Evolutionary conservation across 164 flowering plant genomes (phyloP), one percentile per base, ranked within the genome.

Genomic region (Protea cynaroides): DNA sequence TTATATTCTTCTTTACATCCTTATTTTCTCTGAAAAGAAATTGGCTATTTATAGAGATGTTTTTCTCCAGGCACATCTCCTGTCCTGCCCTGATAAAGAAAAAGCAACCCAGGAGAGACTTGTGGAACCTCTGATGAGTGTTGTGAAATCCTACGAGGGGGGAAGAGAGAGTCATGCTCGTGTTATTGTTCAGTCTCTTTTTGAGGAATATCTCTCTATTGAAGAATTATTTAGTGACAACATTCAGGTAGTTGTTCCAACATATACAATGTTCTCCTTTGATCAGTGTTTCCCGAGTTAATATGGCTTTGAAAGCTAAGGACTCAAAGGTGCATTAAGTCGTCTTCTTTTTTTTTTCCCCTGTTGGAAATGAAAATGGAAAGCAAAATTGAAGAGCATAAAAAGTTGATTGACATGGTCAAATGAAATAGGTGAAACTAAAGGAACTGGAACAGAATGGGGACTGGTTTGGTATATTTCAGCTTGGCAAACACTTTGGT

Each of bases 151-250:
- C 44, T 90, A 95, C 68, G 99, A 95, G 62, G 94, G 99, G 72
- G 99, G 99, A 59, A 76, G 99, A 79, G 99, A 95, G 76, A 84
- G 92, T 72, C 99, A 95, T 87, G 99, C 99, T 61, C 92, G 91
- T 40, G 70, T 84, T 57, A 92, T 95, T 68, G 98, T 95, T 55
- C 96, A 81, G 61, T 84, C 94, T 15, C 96, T 95, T 73, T 92
- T 95, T 62, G 91, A 90, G 69, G 95, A 82, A 76, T 95, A 95
- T 79, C 69, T 95, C 14, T 86, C 90, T 0, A 80, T 92, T 76
- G 99, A 95, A 81, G 99, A 95, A 73, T 66, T 90, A 59, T 95
- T 95, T 65, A 89, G 86, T 82, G 98, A 95, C 69, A 87, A 88
- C 71, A 82, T 95, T 62, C 90, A 88, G 89, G 99, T 90, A 50